Evolutionary conservation across 495 filamentous ascomycete genomes (phyloP).

Genomic region (Talaromyces ruber): DNA sequence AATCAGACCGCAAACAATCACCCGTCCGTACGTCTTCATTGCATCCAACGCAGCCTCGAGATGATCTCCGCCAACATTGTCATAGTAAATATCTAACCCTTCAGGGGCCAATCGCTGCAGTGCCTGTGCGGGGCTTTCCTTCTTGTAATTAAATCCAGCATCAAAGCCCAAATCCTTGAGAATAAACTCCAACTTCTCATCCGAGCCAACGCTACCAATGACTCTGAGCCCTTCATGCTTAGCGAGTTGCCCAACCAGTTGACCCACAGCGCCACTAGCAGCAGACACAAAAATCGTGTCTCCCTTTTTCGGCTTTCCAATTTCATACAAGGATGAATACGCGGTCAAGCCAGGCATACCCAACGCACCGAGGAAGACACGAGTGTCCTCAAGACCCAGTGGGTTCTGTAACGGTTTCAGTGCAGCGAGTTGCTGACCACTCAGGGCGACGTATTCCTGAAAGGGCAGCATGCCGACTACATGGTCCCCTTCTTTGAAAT

Average conservation of each 20-base stretch:
- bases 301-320: slow-evolving; percentile 77
- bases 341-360: slow-evolving; percentile 88
- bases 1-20: slow-evolving; percentile 63
- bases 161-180: slow-evolving; percentile 58
- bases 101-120: slow-evolving; percentile 67
- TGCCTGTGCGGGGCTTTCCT: slow-evolving; percentile 58
- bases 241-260: slow-evolving; percentile 76
- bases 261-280: slow-evolving; percentile 76
- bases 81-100: slow-evolving; percentile 91
- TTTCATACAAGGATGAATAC: slow-evolving; percentile 71
- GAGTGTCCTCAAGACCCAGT: slow-evolving; percentile 34
- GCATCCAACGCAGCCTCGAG: slow-evolving; percentile 65
- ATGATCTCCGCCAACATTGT: slow-evolving; percentile 89
- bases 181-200: slow-evolving; percentile 63
- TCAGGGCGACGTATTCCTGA: slow-evolving; percentile 48
- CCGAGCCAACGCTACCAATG: slow-evolving; percentile 65
- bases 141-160: slow-evolving; percentile 72
- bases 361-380: slow-evolving; percentile 58
- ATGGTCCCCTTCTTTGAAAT: slow-evolving; percentile 59
- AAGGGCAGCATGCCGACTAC: slow-evolving; percentile 50
- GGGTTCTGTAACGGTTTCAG: slow-evolving; percentile 35
- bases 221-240: slow-evolving; percentile 83
- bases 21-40: slow-evolving; percentile 63
- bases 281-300: slow-evolving; percentile 83
- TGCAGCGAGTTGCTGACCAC: slow-evolving; percentile 19